A percentile compares a stretch with the other conserved stretches of the same genome.
These are phyloP conservation scores for Ophiostoma triangulosporum DNA, from an alignment of 2,329 filamentous ascomycete genomes.

Conservation along the genomic window DNA sequence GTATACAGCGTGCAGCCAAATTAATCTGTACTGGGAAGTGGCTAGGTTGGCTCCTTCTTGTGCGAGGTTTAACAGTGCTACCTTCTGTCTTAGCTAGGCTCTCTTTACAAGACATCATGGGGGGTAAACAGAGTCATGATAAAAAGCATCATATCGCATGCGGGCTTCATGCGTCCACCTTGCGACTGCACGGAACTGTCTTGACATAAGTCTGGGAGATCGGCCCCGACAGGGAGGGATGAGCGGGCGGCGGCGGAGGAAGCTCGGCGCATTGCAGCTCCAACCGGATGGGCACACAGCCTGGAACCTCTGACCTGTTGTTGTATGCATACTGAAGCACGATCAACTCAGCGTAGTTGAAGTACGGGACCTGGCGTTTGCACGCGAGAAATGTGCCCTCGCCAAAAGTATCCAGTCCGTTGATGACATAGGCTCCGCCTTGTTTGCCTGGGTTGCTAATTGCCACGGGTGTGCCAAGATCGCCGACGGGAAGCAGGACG, in stretches of 20 bases:
- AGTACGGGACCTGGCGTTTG: slow-evolving; percentile 28
- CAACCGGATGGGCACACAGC: slow-evolving; percentile 29
- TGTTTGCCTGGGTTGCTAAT: slow-evolving; percentile 16
- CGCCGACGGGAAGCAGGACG: slow-evolving; percentile 13
- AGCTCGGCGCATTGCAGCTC: slow-evolving; percentile 30
- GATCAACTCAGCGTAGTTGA: slow-evolving; percentile 17
- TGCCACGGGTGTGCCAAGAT: slow-evolving; percentile 12
- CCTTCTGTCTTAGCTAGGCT: no score
- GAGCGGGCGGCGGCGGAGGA: slow-evolving; percentile 14
- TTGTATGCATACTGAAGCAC: slow-evolving; percentile 26
- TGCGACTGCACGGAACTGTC: slow-evolving; percentile 26
- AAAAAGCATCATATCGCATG: no score
- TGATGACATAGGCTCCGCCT: slow-evolving; percentile 22
- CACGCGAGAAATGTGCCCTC: slow-evolving; percentile 29
- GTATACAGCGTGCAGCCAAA: neutral
- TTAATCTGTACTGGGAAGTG: no score
- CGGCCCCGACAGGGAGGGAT: no score
- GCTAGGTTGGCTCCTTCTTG: no score
- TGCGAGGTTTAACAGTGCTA: no score
- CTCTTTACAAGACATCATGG: no score
- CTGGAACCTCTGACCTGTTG: slow-evolving; percentile 19
- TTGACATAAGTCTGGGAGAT: slow-evolving; percentile 28
- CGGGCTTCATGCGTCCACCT: neutral
- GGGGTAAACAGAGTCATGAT: no score
- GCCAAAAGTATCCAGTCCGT: slow-evolving; percentile 6